These are phyloP conservation scores for Neofusicoccum ribis DNA, from an alignment of 2,329 filamentous ascomycete species.

Conservation along the genomic window DNA sequence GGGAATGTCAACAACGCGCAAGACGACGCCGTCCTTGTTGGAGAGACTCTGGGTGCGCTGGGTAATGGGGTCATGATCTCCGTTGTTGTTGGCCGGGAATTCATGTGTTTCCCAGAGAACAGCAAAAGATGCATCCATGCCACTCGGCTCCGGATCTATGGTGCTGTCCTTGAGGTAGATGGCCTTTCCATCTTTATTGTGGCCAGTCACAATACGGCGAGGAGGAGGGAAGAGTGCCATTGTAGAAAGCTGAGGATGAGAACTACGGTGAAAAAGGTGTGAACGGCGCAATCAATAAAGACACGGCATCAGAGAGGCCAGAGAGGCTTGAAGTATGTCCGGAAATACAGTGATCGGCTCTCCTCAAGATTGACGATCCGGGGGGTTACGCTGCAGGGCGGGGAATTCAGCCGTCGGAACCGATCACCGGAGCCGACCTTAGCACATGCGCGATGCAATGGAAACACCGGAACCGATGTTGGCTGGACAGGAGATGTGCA, in stretches of 20 bases:
- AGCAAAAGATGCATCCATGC: slow-evolving; percentile 5
- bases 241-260: background rate
- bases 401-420: background rate
- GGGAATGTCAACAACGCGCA: slow-evolving; percentile 8
- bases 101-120: slow-evolving; percentile 14
- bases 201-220: slow-evolving; percentile 8
- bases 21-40: slow-evolving; percentile 10
- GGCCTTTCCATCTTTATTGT: slow-evolving; percentile 4
- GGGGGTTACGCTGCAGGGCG: background rate
- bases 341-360: background rate
- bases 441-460: background rate
- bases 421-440: background rate
- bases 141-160: background rate
- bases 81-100: slow-evolving; percentile 9
- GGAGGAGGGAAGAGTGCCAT: slow-evolving; percentile 5
- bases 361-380: background rate
- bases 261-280: background rate
- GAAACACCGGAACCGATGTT: background rate
- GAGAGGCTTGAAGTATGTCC: background rate
- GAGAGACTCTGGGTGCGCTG: background rate
- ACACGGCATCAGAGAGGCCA: too few species aligned
- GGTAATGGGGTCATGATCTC: background rate
- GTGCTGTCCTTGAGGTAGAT: slow-evolving; percentile 8
- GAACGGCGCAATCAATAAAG: background rate
- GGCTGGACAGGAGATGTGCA: too few species aligned